Evolutionary conservation across 1,139 yeast species (phyloP), one percentile per base, ranked within the genome.

Genomic region (Yamadazyma dushanensis): DNA sequence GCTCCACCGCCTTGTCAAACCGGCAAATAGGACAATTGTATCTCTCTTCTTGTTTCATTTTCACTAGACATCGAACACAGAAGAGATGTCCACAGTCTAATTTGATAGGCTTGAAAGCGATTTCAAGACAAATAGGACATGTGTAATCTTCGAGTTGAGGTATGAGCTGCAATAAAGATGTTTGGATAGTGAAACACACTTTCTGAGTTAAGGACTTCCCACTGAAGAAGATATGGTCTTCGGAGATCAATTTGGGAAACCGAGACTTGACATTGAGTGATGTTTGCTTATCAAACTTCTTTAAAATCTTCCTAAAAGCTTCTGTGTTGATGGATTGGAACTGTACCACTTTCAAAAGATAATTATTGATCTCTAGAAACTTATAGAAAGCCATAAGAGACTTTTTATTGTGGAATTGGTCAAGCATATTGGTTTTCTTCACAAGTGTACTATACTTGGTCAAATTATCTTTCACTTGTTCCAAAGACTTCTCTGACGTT

Each of bases 131-230:
- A 7, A 83, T 76, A 1, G 90, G 89, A 53, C 92, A 83, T 3
- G 77, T 65, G 49, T 80, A 83, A 53, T 83, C 92, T 35, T 83
- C 90, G 13, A 83, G 59, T 53, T 83, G 90, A 1, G 92, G 92
- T 1, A 83, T 65, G 3, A 83, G 55, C 14, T 74, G 70, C 25
- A 83, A 54, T 10, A 83, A 56, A 9, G 77, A 70, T 13, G 66
- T 63, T 27, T 82, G 76, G 35, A 83, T 78, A 11, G 79, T 66
- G 34, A 59, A 71, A 50, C 83, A 79, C 11, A 80, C 68, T 18
- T 73, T 66, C 43, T 73, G 76, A 0, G 83, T 76, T 25, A 80
- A 57, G 2, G 83, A 75, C 6, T 67, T 63, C 25, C 76, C 75
- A 7, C 59, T 59, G 40, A 70, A 59, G 45, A 68, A 63, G 32